phyloP scores from a whole-genome alignment of 768 basidiomycete species.

The Rhodotorula graminis region DNA sequence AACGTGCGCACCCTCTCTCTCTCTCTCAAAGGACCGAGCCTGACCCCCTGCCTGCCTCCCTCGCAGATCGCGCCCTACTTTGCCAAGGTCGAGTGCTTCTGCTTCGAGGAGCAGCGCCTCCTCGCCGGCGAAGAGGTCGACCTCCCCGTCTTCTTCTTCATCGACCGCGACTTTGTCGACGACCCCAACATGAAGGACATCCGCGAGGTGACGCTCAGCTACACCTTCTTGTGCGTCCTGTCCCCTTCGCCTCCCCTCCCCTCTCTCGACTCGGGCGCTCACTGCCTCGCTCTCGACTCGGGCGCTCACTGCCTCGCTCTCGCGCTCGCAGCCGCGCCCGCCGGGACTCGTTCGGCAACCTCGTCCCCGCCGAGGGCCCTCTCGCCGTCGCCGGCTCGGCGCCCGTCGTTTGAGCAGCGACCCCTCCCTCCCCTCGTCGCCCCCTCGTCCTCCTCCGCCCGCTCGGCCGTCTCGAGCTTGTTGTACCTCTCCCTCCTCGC shows the following conservation, averaged over 20 bases:
- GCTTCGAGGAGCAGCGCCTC: constrained; percentile 96
- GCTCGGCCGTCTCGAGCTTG: too few species aligned
- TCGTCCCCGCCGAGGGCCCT: constrained; percentile 39
- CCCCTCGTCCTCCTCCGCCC: too few species aligned
- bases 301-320: neutral
- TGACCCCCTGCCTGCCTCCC: neutral
- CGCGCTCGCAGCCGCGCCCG: constrained; percentile 32
- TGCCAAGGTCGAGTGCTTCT: constrained; percentile 99
- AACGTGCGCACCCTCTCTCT: constrained; percentile 57
- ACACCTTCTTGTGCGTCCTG: constrained; percentile 72
- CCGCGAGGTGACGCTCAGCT: constrained; percentile 86
- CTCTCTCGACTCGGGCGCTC: neutral
- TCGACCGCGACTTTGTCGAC: constrained; percentile 92
- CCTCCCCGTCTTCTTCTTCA: constrained; percentile 97
- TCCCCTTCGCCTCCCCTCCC: too few species aligned
- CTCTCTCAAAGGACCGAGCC: too few species aligned
- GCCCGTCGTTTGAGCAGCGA: neutral
- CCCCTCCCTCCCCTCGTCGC: neutral
- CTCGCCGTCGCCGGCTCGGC: constrained; percentile 26
- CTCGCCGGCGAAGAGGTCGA: constrained; percentile 94
- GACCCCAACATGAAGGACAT: constrained; percentile 81
- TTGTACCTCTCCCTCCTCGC: too few species aligned
- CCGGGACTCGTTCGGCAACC: constrained; percentile 40
- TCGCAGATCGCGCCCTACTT: constrained; percentile 91
- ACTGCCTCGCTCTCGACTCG: too few species aligned